These are phyloP conservation scores for Flaveria trinervia DNA, from an alignment of 129 eudicot species.

Conservation along the genomic window DNA sequence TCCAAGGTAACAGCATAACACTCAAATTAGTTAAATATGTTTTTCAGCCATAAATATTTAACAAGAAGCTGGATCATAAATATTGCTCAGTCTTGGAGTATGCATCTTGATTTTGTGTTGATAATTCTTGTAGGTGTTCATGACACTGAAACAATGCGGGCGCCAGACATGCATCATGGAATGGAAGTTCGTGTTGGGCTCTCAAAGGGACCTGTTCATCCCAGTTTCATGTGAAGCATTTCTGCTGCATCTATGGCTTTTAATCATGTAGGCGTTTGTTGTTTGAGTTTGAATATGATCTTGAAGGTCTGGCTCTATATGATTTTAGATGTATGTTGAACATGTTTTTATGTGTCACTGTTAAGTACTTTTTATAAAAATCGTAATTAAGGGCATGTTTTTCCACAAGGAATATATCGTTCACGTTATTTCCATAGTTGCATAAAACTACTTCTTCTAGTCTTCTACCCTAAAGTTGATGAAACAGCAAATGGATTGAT, in stretches of 20 bases:
- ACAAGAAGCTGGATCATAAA: neutral
- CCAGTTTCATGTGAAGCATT: conserved; percentile 68
- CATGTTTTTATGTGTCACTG: conserved; percentile 17
- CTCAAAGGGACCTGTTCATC: conserved; percentile 81
- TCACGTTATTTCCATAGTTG: too few relatives aligned
- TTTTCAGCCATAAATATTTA: neutral
- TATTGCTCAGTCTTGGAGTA: neutral
- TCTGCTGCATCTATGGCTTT: conserved; percentile 15
- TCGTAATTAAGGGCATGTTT: neutral
- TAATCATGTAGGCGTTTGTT: conserved; percentile 27
- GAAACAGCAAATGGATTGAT: neutral
- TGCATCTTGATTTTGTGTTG: conserved; percentile 27
- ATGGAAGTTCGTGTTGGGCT: conserved; percentile 92
- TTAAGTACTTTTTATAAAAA: neutral
- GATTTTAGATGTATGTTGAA: conserved; percentile 22
- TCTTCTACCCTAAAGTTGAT: neutral
- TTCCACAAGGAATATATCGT: neutral
- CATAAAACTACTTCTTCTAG: neutral
- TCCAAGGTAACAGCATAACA: conserved; percentile 57
- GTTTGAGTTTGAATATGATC: conserved; percentile 31
- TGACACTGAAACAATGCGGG: conserved; percentile 68
- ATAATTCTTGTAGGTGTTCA: conserved; percentile 63
- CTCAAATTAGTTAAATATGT: neutral
- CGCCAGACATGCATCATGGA: conserved; percentile 85
- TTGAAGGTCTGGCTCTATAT: neutral